These are phyloP conservation scores for Telopea speciosissima DNA, from an alignment of 177 flowering plant genomes.

Conservation along the genomic window DNA sequence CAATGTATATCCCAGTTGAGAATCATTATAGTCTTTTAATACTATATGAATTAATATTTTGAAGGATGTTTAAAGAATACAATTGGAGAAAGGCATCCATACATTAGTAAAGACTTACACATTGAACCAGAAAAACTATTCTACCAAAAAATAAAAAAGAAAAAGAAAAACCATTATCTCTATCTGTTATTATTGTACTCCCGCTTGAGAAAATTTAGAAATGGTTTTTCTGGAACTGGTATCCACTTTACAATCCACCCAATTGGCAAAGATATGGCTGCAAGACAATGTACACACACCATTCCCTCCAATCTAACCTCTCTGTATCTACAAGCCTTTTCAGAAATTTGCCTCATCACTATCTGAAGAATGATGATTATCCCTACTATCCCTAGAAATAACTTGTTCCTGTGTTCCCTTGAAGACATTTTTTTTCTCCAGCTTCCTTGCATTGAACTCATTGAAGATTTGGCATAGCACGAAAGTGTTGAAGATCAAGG, in stretches of 20 bases:
- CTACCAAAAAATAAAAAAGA: too few species aligned
- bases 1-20: too few species aligned
- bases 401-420: conserved; percentile 35
- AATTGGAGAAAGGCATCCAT: too few species aligned
- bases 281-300: conserved; percentile 39
- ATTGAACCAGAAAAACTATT: too few species aligned
- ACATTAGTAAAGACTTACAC: too few species aligned
- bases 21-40: too few species aligned
- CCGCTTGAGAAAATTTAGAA: conserved; percentile 26
- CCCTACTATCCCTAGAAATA: conserved; percentile 40
- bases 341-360: conserved; percentile 44
- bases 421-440: conserved; percentile 47
- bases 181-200: not conserved
- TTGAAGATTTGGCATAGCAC: conserved; percentile 57
- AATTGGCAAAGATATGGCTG: conserved; percentile 43
- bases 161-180: too few species aligned
- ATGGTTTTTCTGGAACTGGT: conserved; percentile 32
- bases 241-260: conserved; percentile 41
- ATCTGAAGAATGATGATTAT: conserved; percentile 42
- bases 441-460: conserved; percentile 45
- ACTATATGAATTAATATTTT: too few species aligned
- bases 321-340: conserved; percentile 45
- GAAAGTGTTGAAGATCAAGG: conserved; percentile 47
- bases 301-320: conserved; percentile 41
- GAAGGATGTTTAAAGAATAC: too few species aligned